These are phyloP conservation scores for Fusarium aywerte DNA, from an alignment of 2,329 filamentous ascomycete genomes.

Conservation along the genomic window DNA sequence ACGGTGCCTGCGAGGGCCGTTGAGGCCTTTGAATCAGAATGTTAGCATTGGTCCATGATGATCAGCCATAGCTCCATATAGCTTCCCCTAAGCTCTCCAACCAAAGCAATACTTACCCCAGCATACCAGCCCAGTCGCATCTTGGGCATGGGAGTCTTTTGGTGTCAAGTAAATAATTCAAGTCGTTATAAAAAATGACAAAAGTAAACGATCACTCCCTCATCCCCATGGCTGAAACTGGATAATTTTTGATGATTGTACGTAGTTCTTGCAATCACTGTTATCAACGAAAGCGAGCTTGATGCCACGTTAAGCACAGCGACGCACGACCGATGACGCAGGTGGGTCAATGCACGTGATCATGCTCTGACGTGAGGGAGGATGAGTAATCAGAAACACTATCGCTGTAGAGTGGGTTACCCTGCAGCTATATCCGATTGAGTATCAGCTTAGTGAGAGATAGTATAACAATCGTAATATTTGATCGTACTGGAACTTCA, in stretches of 20 bases:
- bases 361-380: constrained; percentile 11
- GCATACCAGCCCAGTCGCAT: constrained; percentile 71
- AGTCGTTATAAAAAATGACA: constrained; percentile 17
- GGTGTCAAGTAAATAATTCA: constrained; percentile 16
- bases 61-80: constrained; percentile 40
- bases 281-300: constrained; percentile 33
- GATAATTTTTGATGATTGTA: constrained; percentile 24
- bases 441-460: constrained; percentile 19
- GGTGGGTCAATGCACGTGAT: constrained; percentile 43
- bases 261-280: constrained; percentile 8
- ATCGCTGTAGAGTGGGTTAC: constrained; percentile 15
- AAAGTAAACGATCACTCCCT: constrained; percentile 33
- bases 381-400: background rate
- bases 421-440: constrained; percentile 22
- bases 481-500: background rate
- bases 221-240: constrained; percentile 41
- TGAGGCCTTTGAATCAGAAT: constrained; percentile 69
- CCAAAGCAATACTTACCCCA: constrained; percentile 60
- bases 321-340: constrained; percentile 45
- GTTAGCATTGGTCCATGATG: constrained; percentile 36
- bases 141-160: constrained; percentile 50
- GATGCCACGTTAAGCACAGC: constrained; percentile 48
- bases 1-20: constrained; percentile 85
- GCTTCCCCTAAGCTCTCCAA: constrained; percentile 40
- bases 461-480: background rate